Evolutionary conservation across 176 grass and related monocot species (phyloP).

Genomic region (Chrysopogon serrulatus): DNA sequence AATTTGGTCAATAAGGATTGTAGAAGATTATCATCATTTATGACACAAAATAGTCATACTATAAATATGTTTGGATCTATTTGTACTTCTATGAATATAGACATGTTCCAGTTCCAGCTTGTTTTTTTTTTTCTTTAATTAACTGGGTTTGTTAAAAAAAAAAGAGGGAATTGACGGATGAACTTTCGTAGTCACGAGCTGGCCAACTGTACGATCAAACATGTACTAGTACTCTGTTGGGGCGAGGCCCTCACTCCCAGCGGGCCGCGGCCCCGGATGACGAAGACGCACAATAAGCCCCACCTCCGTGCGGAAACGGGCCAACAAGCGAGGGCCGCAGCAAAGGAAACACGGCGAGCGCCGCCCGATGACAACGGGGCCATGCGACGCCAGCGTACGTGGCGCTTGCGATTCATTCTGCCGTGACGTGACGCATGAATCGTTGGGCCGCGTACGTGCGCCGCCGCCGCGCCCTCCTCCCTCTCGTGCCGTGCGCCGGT

Average conservation of each 20-base stretch:
- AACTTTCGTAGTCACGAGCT: no score
- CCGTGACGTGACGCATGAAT: background rate
- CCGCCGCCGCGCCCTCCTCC: background rate
- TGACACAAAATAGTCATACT: no score
- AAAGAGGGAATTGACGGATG: no score
- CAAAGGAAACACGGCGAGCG: no score
- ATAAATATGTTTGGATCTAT: no score
- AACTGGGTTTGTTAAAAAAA: background rate
- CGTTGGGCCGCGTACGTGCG: background rate
- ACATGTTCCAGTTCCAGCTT: background rate
- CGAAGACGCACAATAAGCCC: background rate
- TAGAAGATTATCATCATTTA: no score
- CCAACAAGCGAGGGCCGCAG: background rate
- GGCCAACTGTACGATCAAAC: no score
- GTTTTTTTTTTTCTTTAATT: background rate
- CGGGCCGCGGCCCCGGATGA: background rate
- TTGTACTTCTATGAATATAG: no score
- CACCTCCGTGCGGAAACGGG: background rate
- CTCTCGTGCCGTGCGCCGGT: background rate
- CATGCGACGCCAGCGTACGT: background rate
- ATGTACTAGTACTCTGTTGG: no score
- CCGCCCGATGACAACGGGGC: background rate
- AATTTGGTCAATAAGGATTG: no score
- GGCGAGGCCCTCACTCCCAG: background rate
- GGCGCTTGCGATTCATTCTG: background rate